phyloP scores from a whole-genome alignment of 225 moss, liverwort and hornwort species.

The Neckera pumila region DNA sequence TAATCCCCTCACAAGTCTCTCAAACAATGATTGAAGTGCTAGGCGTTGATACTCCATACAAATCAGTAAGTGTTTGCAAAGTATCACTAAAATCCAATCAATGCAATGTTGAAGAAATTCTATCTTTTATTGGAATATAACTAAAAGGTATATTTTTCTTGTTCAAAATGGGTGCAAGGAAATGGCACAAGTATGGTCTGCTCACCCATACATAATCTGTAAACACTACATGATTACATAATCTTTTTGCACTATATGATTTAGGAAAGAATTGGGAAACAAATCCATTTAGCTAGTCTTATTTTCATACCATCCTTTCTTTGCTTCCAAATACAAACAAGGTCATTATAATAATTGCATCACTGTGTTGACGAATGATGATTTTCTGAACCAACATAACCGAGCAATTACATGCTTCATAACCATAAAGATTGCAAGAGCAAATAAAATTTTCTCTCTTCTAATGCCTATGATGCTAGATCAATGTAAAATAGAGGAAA shows the following conservation, averaged over 20 bases:
- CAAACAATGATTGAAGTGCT: not conserved
- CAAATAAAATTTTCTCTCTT: too few species aligned
- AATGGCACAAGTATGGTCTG: not conserved
- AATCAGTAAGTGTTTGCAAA: fast-evolving
- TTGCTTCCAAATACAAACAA: not conserved
- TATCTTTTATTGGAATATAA: not conserved
- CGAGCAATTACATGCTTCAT: too few species aligned
- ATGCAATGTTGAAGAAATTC: not conserved
- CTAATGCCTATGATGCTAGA: not conserved
- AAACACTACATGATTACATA: too few species aligned
- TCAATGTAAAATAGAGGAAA: not conserved
- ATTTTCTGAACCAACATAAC: too few species aligned
- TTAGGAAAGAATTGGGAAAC: not conserved
- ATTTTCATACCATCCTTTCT: not conserved
- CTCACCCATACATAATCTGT: fast-evolving
- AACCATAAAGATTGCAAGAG: too few species aligned
- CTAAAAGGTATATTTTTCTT: not conserved
- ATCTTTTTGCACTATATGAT: not conserved
- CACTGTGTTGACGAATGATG: not conserved
- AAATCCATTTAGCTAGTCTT: fast-evolving
- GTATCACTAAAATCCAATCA: fast-evolving
- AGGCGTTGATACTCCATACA: fast-evolving
- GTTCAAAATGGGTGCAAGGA: not conserved
- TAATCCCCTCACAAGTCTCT: not conserved
- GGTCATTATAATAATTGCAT: not conserved